Evolutionary conservation across 768 basidiomycete species (phyloP).

Genomic region (Rhodotorula toruloides): DNA sequence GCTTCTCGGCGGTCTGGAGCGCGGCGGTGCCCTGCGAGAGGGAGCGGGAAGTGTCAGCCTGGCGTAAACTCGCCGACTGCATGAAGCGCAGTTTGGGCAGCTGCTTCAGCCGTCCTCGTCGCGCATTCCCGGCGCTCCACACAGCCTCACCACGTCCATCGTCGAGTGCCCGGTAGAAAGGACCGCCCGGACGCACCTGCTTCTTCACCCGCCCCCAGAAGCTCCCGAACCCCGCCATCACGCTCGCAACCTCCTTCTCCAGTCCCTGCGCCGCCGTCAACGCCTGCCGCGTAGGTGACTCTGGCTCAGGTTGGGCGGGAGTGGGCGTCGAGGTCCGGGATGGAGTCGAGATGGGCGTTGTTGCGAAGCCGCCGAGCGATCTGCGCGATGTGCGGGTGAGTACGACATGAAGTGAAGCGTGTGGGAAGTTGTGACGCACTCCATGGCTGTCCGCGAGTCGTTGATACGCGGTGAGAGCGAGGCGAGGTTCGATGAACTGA

Average conservation of each 20-base stretch:
- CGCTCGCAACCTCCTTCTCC: conserved; percentile 25
- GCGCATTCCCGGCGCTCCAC: neutral
- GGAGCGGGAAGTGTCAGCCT: neutral
- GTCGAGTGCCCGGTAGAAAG: neutral
- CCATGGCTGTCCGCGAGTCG: too few relatives aligned
- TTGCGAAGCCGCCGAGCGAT: conserved; percentile 17
- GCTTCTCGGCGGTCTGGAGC: conserved; percentile 25
- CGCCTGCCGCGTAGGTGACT: neutral
- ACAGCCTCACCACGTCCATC: neutral
- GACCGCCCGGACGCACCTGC: conserved; percentile 21
- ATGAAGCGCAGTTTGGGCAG: neutral
- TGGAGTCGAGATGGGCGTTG: conserved; percentile 4
- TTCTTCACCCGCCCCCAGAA: conserved; percentile 38
- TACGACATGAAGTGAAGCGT: too few relatives aligned
- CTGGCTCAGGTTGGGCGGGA: neutral
- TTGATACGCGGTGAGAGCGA: too few relatives aligned
- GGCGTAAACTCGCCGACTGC: too few relatives aligned
- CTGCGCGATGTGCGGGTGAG: too few relatives aligned
- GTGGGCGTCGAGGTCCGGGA: conserved; percentile 6
- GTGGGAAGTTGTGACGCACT: too few relatives aligned
- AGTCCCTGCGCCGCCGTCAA: neutral
- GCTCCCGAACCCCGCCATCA: conserved; percentile 28
- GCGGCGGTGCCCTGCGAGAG: neutral
- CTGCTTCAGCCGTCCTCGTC: neutral
- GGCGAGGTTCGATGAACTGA: too few relatives aligned